Evolutionary conservation across 345 rosid species (phyloP).

Genomic region (Citrus trifoliata): DNA sequence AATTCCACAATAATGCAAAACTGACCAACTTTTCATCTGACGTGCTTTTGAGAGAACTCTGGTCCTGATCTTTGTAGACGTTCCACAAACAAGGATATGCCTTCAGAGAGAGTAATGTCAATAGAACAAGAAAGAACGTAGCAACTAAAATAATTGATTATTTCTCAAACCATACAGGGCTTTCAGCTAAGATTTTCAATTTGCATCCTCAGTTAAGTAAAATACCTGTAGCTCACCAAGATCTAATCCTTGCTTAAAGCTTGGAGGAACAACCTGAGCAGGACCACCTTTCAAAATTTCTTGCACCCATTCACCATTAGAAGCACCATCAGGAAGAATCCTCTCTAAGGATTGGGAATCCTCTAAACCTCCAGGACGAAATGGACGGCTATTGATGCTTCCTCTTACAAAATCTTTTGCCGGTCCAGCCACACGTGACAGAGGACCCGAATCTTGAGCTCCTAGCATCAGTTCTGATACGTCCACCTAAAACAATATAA

Average conservation of each 20-base stretch:
- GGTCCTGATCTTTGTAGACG: slow-evolving; percentile 71
- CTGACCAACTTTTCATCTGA: slow-evolving; percentile 69
- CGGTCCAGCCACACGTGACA: slow-evolving; percentile 59
- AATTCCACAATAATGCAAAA: slow-evolving; percentile 15
- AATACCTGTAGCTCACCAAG: slow-evolving; percentile 82
- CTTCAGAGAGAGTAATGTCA: slow-evolving; percentile 34
- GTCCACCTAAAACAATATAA: slow-evolving; percentile 69
- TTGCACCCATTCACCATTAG: slow-evolving; percentile 75
- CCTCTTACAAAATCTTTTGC: slow-evolving; percentile 83
- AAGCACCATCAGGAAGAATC: slow-evolving; percentile 67
- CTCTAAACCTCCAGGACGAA: slow-evolving; percentile 92
- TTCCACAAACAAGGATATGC: slow-evolving; percentile 69
- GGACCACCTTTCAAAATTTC: slow-evolving; percentile 76
- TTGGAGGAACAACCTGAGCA: slow-evolving; percentile 67
- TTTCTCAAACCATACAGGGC: not conserved
- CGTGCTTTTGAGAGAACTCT: slow-evolving; percentile 26
- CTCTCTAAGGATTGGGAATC: slow-evolving; percentile 60
- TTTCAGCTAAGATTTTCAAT: not conserved
- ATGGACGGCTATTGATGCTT: slow-evolving; percentile 88
- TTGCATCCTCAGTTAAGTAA: slow-evolving; percentile 12
- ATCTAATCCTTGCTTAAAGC: slow-evolving; percentile 74
- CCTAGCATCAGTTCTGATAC: slow-evolving; percentile 66
- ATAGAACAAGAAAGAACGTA: slow-evolving; percentile 6
- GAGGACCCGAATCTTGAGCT: slow-evolving; percentile 60
- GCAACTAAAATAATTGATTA: not conserved